Evolutionary conservation across 306 rosid genomes (phyloP).

Genomic region (Sphenostylis stenocarpa): DNA sequence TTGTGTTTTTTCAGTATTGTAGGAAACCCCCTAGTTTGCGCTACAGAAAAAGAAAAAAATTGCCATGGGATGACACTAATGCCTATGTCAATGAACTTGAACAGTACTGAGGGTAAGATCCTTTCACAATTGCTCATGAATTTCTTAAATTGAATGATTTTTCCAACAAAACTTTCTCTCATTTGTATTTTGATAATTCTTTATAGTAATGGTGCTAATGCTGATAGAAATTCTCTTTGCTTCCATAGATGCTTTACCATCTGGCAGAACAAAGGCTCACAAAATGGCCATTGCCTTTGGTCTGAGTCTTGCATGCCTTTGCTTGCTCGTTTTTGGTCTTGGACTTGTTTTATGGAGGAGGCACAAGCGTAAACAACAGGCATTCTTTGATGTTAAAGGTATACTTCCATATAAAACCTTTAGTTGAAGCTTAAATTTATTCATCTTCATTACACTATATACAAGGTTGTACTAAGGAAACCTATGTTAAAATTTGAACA

Average conservation of each 20-base stretch:
- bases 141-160: neutral
- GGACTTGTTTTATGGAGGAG: conserved; percentile 63
- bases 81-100: conserved; percentile 93
- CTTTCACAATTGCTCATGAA: neutral
- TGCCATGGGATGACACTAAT: conserved; percentile 71
- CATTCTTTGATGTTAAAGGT: conserved; percentile 55
- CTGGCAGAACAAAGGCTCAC: conserved; percentile 54
- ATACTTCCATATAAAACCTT: neutral
- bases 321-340: conserved; percentile 63
- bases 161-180: neutral
- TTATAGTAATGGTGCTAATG: conserved; percentile 6
- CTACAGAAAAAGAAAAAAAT: conserved; percentile 59
- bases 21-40: conserved; percentile 81
- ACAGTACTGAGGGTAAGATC: conserved; percentile 56
- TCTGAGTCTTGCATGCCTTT: conserved; percentile 72
- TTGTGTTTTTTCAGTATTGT: conserved; percentile 58
- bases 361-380: conserved; percentile 37
- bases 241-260: conserved; percentile 53
- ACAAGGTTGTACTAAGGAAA: neutral
- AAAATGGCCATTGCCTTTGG: conserved; percentile 77
- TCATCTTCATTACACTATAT: neutral
- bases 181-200: neutral
- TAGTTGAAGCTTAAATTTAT: conserved; percentile 4
- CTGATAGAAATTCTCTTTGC: conserved; percentile 37
- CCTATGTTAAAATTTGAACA: neutral